Base-by-base conservation (phyloP, 2,329 filamentous ascomycete genomes). In the Alternaria hordeiaustralica region DNA sequence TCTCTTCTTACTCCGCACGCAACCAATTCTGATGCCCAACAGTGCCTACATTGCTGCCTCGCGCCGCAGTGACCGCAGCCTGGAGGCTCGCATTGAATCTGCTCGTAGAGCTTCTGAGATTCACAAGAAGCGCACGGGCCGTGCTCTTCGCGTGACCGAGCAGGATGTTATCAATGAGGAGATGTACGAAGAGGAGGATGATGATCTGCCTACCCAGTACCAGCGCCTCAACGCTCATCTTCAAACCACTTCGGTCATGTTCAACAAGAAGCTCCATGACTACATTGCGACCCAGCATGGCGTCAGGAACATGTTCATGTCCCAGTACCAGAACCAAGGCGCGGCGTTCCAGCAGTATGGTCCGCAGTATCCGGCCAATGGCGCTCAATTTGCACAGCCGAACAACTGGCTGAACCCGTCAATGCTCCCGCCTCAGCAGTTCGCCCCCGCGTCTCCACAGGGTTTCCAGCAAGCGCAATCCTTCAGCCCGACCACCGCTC, bases 151-250 rank as follows among this genome's bases (percentile, higher is more conserved):
- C 70, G 92, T 97, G 61, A 94, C 91, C 25, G 91, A 94, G 79
- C 88, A 96, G 74, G 94, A 96, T 80, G 94, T 97, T 12, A 84
- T 92, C 70, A 94, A 93, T 66, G 94, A 97, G 78, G 93, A 96
- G 78, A 97, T 97, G 93, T 97, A 97, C 76, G 94, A 97, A 75
- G 94, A 97, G 79, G 92, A 97, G 75, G 94, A 97, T 57, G 92
- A 97, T 70, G 92, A 94, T 60, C 77, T 92, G 23, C 89, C 90
- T 1, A 85, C 88, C 64, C 88, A 89, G 58, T 92, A 89, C 74
- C 85, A 88, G 61, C 83, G 88, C 13, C 82, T 93, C 30, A 88
- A 87, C 13, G 84, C 87, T 4, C 86, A 90, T 70, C 81, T 92
- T 62, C 85, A 88, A 68, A 90, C 87, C 2, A 83, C 82, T 15